Base-by-base conservation (phyloP, 176 grass and related monocot genomes). In the Rhynchospora breviuscula region DNA sequence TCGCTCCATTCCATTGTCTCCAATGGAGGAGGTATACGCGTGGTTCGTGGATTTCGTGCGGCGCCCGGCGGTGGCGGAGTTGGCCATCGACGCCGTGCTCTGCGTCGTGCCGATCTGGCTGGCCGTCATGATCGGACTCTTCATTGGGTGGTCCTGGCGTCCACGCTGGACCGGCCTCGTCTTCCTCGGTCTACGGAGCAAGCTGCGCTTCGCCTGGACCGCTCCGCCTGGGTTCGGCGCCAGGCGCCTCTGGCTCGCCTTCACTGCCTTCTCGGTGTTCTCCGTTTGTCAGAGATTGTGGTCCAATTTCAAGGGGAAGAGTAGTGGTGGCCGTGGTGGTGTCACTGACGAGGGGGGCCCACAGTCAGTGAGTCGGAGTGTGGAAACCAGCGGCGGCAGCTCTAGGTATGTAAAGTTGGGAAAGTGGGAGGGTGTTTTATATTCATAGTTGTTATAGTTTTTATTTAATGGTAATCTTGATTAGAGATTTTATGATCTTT, bases 71-170 rank as follows among this genome's bases (percentile, higher is more conserved):
- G 88, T 95, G 88, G 93, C 84, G 87, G 96, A 95, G 88, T 86
- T 93, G 86, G 89, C 93, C 53, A 79, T 99, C 9, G 96, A 99
- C 83, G 85, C 90, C 74, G 78, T 99, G 68, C 93, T 99, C 0
- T 99, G 96, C 85, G 88, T 87, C 47, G 93, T 93, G 89, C 96
- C 96, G 93, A 99, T 99, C 93, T 99, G 96, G 96, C 86, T 88
- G 64, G 96, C 96, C 40, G 93, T 99, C 76, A 99, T 95, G 96
- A 95, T 99, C 86, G 96, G 96, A 0, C 86, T 95, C 65, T 81
- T 61, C 59, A 89, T 99, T 54, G 96, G 96, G 15, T 95, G 96
- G 96, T 90, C 93, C 13, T 99, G 96, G 93, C 89, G 91, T 10
- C 96, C 96, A 61, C 89, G 93, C 5, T 99, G 96, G 96, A 95